Base-by-base conservation (phyloP, 495 filamentous ascomycete genomes). In the Aspergillus bertholletiae region DNA sequence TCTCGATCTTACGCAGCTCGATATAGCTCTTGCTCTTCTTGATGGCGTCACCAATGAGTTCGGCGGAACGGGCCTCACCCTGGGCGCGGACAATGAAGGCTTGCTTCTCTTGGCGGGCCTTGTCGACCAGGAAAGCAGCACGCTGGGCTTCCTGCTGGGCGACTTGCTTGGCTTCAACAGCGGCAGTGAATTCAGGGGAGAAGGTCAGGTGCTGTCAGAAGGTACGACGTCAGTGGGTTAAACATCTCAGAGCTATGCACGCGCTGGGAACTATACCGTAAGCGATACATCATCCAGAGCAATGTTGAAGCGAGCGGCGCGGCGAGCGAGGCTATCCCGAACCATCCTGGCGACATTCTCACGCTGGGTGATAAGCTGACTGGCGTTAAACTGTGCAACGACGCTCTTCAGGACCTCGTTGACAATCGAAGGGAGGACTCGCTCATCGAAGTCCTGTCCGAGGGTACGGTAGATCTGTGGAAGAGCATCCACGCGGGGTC, bases 381-480 rank as follows among this genome's bases (percentile, higher is more conserved):
- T 94, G 56, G 94, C 94, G 64, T 98, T 98, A 84, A 98, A 98
- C 74, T 98, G 94, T 24, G 94, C 94, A 54, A 97, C 95, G 37
- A 97, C 94, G 59, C 91, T 96, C 85, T 98, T 98, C 66, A 98
- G 74, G 3, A 98, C 94, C 75, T 97, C 94, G 69, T 98, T 98
- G 56, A 98, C 94, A 57, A 98, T 98, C 12, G 92, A 97, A 20
- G 94, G 94, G 53, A 98, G 82, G 35, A 98, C 90, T 41, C 94
- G 81, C 81, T 98, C 94, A 57, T 98, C 94, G 70, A 97, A 98
- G 74, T 98, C 94, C 41, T 86, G 86, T 27, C 94, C 94, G 9
- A 98, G 84, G 1, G 94, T 98, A 44, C 94, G 85, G 78, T 97
- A 98, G 61, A 98, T 97, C 70, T 93, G 89, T 5, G 94, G 94